Base-by-base conservation (phyloP, 495 filamentous ascomycete species). In the Trichoderma gamsii region DNA sequence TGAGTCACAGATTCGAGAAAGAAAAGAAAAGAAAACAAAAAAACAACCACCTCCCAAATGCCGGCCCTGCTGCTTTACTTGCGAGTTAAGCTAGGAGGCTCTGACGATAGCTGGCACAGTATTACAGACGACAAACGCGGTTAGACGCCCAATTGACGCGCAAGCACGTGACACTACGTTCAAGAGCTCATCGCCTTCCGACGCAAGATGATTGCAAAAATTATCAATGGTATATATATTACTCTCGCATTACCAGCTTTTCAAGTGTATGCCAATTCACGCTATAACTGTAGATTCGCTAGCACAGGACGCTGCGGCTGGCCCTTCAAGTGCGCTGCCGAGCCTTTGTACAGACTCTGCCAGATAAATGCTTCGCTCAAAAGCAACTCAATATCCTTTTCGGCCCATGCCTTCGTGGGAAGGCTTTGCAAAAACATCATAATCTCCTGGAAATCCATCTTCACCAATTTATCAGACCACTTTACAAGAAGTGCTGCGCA, bases 351-450 rank as follows among this genome's bases (percentile, higher is more conserved):
- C 25, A 97, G 81, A 70, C 89, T 93, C 79, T 96, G 91, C 93
- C 93, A 97, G 70, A 97, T 96, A 73, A 91, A 97, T 6, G 93
- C 93, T 79, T 99, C 95, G 76, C 92, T 97, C 63, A 99, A 82
- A 66, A 99, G 81, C 41, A 99, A 86, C 77, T 97, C 95, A 70
- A 99, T 93, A 70, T 99, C 95, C 79, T 98, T 97, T 77, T 97
- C 96, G 15, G 92, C 96, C 95, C 95, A 99, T 35, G 88, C 86
- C 68, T 88, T 88, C n/a, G 96, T 99, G 9, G 95, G 95, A 69
- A 98, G 79, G 43, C 93, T 90, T 80, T 99, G 95, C 35, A 99
- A 81, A 73, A 98, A 99, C 94, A 98, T 98, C 95, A 99, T 98
- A 67, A 96, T 88, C 75, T 97, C 94, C 82, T 97, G 83, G 71